These are phyloP conservation scores for Penicillium sp. DNA, from an alignment of 2,329 filamentous ascomycete species.

Conservation along the genomic window DNA sequence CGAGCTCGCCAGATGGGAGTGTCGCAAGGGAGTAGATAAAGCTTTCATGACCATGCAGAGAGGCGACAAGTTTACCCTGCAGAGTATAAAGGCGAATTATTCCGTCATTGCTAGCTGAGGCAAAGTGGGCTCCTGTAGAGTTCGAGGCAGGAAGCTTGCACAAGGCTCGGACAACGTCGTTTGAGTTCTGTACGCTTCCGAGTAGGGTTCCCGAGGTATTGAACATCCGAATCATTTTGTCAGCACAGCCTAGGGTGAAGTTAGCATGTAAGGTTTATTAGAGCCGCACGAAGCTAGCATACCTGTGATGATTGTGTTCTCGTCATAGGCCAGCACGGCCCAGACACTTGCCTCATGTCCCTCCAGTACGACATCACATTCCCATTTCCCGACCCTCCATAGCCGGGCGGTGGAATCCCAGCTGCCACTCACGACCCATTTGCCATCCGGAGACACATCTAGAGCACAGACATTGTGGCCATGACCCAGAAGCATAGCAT, in stretches of 20 bases:
- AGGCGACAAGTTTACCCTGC: conserved; percentile 69
- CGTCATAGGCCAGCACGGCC: conserved; percentile 83
- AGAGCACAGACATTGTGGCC: conserved; percentile 83
- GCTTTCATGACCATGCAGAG: conserved; percentile 84
- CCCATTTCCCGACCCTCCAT: conserved; percentile 85
- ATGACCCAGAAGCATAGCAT: conserved; percentile 83
- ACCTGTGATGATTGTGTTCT: conserved; percentile 74
- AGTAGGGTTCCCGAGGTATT: conserved; percentile 62
- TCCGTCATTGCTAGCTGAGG: conserved; percentile 90
- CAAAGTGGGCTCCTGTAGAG: conserved; percentile 83
- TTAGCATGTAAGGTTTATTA: conserved; percentile 13
- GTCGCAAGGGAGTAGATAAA: conserved; percentile 86
- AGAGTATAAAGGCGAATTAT: conserved; percentile 84
- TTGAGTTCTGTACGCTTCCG: conserved; percentile 65
- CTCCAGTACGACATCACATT: conserved; percentile 66
- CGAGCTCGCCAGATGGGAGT: conserved; percentile 78
- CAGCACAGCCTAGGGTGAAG: conserved; percentile 66
- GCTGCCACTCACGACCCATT: conserved; percentile 80
- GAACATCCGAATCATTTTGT: conserved; percentile 84
- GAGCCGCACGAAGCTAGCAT: conserved; percentile 8
- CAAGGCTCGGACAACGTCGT: conserved; percentile 83
- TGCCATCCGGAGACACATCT: conserved; percentile 70
- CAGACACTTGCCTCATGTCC: conserved; percentile 83
- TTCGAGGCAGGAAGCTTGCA: conserved; percentile 74
- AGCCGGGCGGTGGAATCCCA: conserved; percentile 89